Evolutionary conservation across 2,329 filamentous ascomycete genomes (phyloP).

Genomic region (Celoporthe dispersa): DNA sequence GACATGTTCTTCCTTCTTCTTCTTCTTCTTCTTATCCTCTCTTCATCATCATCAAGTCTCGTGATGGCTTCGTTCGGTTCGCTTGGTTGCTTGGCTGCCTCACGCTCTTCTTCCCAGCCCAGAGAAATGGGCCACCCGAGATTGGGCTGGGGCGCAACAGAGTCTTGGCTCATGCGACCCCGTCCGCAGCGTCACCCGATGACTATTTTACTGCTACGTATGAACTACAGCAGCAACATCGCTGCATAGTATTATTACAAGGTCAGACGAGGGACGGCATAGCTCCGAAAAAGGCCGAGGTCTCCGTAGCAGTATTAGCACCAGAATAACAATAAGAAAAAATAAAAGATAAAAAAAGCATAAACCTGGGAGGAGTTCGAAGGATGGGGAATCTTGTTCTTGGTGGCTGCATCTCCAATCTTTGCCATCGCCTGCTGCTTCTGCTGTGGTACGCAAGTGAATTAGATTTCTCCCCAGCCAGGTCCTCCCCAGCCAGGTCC

Average conservation of each 20-base stretch:
- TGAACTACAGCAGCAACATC: too few species aligned
- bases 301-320: neutral
- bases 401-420: neutral
- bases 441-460: too few species aligned
- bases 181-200: neutral
- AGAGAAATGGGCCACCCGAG: neutral
- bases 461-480: too few species aligned
- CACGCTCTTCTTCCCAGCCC: neutral
- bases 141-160: neutral
- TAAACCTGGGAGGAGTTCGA: neutral
- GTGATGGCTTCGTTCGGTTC: neutral
- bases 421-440: neutral
- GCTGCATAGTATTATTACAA: neutral
- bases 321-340: too few species aligned
- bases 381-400: neutral
- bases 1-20: neutral
- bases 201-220: too few species aligned
- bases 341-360: neutral
- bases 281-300: neutral
- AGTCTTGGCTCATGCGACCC: constrained; percentile 6
- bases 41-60: neutral
- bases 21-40: neutral
- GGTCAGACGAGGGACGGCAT: neutral
- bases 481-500: neutral
- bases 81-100: neutral